Evolutionary conservation across 176 grass and related monocot genomes (phyloP).

Genomic region (Raddia guianensis): DNA sequence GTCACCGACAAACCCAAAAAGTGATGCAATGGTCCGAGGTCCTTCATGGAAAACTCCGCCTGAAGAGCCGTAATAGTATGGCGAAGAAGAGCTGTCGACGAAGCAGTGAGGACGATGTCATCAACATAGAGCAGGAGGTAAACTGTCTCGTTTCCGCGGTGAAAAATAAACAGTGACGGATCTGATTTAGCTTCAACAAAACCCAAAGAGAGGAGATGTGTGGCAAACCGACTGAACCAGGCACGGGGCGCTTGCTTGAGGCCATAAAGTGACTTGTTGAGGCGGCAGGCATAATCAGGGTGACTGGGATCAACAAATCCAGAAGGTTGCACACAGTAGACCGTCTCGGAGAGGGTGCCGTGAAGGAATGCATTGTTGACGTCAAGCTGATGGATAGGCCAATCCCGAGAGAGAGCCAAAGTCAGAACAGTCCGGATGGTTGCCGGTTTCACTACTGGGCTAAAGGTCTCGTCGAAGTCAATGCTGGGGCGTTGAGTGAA

Average conservation of each 20-base stretch:
- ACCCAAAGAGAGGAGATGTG: neutral
- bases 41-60: too few relatives aligned
- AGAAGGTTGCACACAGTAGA: neutral
- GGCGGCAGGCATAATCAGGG: neutral
- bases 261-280: conserved; percentile 7
- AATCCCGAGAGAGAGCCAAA: neutral
- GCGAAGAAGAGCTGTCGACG: too few relatives aligned
- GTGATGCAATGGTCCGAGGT: too few relatives aligned
- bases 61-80: too few relatives aligned
- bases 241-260: conserved; percentile 1
- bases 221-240: neutral
- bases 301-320: neutral
- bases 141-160: too few relatives aligned
- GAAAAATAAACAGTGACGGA: too few relatives aligned
- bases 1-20: too few relatives aligned
- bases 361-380: too few relatives aligned
- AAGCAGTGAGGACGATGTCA: too few relatives aligned
- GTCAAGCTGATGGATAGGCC: too few relatives aligned
- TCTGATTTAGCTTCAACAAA: neutral
- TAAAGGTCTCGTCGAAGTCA: conserved; percentile 16
- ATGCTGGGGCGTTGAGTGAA: neutral
- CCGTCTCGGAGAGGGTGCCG: too few relatives aligned
- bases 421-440: neutral
- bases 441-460: neutral
- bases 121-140: too few relatives aligned